Evolutionary conservation across 306 rosid species (phyloP).

Genomic region (Gillenia trifoliata): DNA sequence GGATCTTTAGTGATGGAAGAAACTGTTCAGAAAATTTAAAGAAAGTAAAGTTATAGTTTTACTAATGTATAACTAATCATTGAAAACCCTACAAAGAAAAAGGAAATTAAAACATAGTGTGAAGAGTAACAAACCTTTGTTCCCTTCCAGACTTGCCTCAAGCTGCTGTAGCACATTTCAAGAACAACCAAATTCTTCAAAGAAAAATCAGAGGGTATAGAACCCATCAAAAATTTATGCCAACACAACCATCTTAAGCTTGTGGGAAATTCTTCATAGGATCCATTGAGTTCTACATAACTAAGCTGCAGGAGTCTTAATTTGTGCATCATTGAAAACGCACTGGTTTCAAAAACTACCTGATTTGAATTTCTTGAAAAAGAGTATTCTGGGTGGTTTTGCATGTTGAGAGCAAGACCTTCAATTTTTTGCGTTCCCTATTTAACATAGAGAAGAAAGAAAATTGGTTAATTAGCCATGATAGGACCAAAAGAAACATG

Average conservation of each 20-base stretch:
- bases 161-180: conserved; percentile 8
- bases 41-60: background rate
- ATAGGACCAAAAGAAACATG: too few species aligned
- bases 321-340: background rate
- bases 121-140: background rate
- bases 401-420: background rate
- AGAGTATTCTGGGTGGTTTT: background rate
- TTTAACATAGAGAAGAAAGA: too few species aligned
- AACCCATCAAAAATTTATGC: background rate
- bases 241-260: conserved; percentile 4
- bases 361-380: background rate
- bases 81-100: background rate
- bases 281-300: background rate
- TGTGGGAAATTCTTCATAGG: background rate
- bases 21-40: background rate
- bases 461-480: too few species aligned
- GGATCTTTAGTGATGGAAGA: conserved; percentile 7
- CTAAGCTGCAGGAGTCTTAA: background rate
- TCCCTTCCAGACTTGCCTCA: background rate
- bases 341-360: background rate
- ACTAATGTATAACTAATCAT: background rate
- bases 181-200: conserved; percentile 4
- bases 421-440: background rate
- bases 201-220: background rate
- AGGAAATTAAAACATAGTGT: background rate